Evolutionary conservation across 1,139 yeast genomes (phyloP).

Genomic region (Chernovozyma aurita): DNA sequence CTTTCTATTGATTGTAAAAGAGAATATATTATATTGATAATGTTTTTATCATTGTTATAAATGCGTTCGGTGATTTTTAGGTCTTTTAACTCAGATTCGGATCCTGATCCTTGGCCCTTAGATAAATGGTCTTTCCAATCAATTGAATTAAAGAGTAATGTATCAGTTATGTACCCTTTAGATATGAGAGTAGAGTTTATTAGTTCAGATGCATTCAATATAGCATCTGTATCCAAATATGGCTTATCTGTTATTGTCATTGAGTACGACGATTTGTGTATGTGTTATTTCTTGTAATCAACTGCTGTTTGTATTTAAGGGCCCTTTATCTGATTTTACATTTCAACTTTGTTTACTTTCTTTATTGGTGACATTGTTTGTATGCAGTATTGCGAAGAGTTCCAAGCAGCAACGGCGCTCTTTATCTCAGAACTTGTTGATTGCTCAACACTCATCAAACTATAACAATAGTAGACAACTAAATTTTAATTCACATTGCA

Average conservation of each 20-base stretch:
- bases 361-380: no score
- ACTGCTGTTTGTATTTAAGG: no score
- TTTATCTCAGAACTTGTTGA: no score
- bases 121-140: constrained; percentile 23
- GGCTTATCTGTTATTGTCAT: constrained; percentile 6
- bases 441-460: no score
- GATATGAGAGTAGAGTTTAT: constrained; percentile 33
- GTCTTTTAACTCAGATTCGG: background rate
- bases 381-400: no score
- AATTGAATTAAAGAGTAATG: constrained; percentile 31
- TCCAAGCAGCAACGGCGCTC: no score
- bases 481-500: no score
- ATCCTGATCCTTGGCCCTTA: background rate
- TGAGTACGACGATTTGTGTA: background rate
- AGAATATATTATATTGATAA: constrained; percentile 40
- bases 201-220: constrained; percentile 34
- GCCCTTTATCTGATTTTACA: no score
- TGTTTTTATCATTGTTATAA: constrained; percentile 39
- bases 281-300: background rate
- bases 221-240: constrained; percentile 27
- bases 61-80: constrained; percentile 25
- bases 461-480: no score
- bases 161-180: constrained; percentile 33
- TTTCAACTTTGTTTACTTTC: background rate
- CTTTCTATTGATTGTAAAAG: constrained; percentile 38